Base-by-base conservation (phyloP, 345 rosid species). In the Eucalyptus sp. region DNA sequence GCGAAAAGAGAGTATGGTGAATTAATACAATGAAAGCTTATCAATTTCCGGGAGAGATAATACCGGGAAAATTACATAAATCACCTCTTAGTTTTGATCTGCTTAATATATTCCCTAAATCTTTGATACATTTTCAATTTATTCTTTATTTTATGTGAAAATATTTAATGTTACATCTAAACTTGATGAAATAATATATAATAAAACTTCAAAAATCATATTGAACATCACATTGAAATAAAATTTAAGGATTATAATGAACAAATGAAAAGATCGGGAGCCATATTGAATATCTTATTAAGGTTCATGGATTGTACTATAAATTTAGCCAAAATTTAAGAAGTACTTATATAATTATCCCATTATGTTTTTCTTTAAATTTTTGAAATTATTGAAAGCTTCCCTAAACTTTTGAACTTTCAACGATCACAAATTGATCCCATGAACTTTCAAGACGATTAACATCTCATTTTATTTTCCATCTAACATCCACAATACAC, bases 231-330 rank as follows among this genome's bases (percentile, higher is more conserved):
- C 2, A 62, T 62, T 62, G 2, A 0, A 29, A 27, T 27, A 25
- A 60, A 62, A 62, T 5, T 13, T 62, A 62, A 12, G 16, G 2
- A 62, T 29, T 13, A 1, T 3, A 27, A 5, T 5, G 1, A 27
- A 60, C 1, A 60, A 27, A 27, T 60, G 13, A 12, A 60, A 60
- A 25, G 16, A 11, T 27, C 1, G 0, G 0, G 31, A 12, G 27
- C 0, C 15, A 60, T 60, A 60, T 0, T 0, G 4, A 1, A 12
- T 6, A 60, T 27, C 0, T 6, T 2, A 7, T 60, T 1, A 62
- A 29, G 29, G 8, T 62, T 62, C 17, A 62, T 9, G 1, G 0
- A 27, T 0, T 0, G 0, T 27, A 3, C 13, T 62, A 6, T 29
- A 3, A 13, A 62, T 13, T 29, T 29, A 62, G 4, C 31, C 8